A percentile compares a stretch with the other conserved stretches of the same genome.
phyloP scores from a whole-genome alignment of 1,139 yeast species.

The Yamadazyma conglobata region DNA sequence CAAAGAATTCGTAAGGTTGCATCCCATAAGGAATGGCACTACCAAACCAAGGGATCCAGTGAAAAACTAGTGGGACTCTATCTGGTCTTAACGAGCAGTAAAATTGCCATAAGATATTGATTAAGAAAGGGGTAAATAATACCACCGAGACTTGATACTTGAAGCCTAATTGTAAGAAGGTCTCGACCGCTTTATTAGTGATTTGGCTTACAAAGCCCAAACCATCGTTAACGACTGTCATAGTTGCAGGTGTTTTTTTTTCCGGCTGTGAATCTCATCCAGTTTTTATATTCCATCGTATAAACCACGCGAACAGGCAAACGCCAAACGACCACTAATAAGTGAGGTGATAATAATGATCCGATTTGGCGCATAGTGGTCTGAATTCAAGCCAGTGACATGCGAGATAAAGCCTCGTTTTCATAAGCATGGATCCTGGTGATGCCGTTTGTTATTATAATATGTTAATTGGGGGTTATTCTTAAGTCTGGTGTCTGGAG shows the following conservation, averaged over 20 bases:
- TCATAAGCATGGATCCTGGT: too few species aligned
- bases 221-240: conserved; percentile 5
- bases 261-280: too few species aligned
- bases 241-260: too few species aligned
- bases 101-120: conserved; percentile 69
- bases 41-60: conserved; percentile 96
- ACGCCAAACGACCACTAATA: conserved; percentile 5
- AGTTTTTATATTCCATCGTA: conserved; percentile 9
- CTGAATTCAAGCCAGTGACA: too few species aligned
- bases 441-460: too few species aligned
- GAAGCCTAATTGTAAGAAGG: conserved; percentile 23
- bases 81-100: conserved; percentile 69
- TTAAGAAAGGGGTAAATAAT: conserved; percentile 48
- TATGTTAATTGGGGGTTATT: too few species aligned
- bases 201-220: too few species aligned
- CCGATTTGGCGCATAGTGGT: too few species aligned
- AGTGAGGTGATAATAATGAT: conserved; percentile 6
- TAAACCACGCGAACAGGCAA: conserved; percentile 4
- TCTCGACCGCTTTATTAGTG: too few species aligned
- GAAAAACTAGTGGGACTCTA: conserved; percentile 84
- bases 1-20: conserved; percentile 90
- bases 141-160: conserved; percentile 35
- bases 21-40: conserved; percentile 85
- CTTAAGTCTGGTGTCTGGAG: too few species aligned
- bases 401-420: too few species aligned